Conservation (phyloP, 2,329 filamentous ascomycete genomes). For the Exophiala xenobiotica region DNA sequence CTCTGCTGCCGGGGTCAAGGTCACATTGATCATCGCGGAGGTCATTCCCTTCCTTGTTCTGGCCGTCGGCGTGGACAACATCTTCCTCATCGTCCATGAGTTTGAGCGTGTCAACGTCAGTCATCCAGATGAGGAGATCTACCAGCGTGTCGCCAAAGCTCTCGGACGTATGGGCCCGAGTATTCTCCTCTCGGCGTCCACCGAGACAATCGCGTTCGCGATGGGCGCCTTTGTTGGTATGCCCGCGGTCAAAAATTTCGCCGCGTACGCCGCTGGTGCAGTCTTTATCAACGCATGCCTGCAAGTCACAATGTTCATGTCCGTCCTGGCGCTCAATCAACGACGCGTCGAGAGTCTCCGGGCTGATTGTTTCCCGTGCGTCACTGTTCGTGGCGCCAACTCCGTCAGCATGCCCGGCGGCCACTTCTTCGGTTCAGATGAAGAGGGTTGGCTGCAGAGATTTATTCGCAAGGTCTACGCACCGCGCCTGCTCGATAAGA, state of each 20-base stretch:
- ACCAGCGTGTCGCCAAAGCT: conserved; percentile 80
- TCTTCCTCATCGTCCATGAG: conserved; percentile 97
- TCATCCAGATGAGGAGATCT: conserved; percentile 83
- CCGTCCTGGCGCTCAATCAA: conserved; percentile 88
- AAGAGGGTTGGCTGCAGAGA: conserved; percentile 77
- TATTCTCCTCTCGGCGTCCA: conserved; percentile 90
- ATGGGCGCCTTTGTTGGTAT: conserved; percentile 93
- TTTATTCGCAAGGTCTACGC: conserved; percentile 93
- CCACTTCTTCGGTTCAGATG: conserved; percentile 70
- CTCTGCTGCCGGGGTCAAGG: conserved; percentile 86
- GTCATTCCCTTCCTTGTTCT: conserved; percentile 97
- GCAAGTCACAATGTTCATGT: conserved; percentile 95
- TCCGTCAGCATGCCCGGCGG: conserved; percentile 63
- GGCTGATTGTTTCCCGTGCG: conserved; percentile 88
- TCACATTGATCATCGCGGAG: conserved; percentile 95
- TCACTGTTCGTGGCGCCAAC: conserved; percentile 75
- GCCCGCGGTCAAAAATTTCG: conserved; percentile 97
- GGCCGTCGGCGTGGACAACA: conserved; percentile 96
- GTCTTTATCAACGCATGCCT: conserved; percentile 97
- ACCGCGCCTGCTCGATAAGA: conserved; percentile 74
- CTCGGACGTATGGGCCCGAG: conserved; percentile 97
- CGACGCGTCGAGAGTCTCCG: conserved; percentile 82
- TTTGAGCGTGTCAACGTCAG: conserved; percentile 92
- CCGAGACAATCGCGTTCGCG: conserved; percentile 90
- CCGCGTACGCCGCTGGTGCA: conserved; percentile 90